Evolutionary conservation across 2,329 filamentous ascomycete species (phyloP).

Genomic region (Phialemonium atrogriseum): DNA sequence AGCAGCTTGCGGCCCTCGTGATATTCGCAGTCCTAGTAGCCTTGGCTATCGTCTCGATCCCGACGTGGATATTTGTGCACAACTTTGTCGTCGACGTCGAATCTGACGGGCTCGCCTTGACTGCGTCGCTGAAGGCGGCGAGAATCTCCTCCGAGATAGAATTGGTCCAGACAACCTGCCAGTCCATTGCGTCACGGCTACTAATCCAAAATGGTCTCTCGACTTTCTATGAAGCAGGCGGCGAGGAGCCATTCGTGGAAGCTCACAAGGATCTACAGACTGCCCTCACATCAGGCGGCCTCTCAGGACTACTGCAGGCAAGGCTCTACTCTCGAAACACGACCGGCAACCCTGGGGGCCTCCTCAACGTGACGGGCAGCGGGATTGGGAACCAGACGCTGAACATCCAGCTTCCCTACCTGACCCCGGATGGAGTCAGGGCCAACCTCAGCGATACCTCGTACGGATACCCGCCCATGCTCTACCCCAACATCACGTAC

Average conservation of each 20-base stretch:
- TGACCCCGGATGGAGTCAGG: constrained; percentile 44
- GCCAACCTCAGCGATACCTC: constrained; percentile 53
- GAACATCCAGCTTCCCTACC: constrained; percentile 54
- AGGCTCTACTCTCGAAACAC: constrained; percentile 63
- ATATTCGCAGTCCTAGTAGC: constrained; percentile 65
- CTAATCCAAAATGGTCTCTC: constrained; percentile 46
- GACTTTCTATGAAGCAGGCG: constrained; percentile 40
- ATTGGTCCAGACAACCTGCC: constrained; percentile 67
- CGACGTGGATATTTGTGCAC: constrained; percentile 57
- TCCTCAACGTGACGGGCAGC: constrained; percentile 56
- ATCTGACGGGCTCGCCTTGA: constrained; percentile 59
- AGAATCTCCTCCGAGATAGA: constrained; percentile 72
- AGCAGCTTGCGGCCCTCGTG: constrained; percentile 78
- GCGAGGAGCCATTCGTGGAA: constrained; percentile 46
- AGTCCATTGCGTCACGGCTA: constrained; percentile 61
- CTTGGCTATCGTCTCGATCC: constrained; percentile 71
- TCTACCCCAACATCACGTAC: constrained; percentile 78
- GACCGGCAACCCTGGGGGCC: constrained; percentile 44
- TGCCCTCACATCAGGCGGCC: constrained; percentile 55
- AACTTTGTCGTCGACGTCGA: constrained; percentile 43
- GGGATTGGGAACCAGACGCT: constrained; percentile 32
- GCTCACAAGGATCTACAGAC: constrained; percentile 60
- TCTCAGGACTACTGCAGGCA: constrained; percentile 57
- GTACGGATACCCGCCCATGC: constrained; percentile 59
- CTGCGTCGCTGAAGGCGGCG: constrained; percentile 78